Base-by-base conservation (phyloP, 768 basidiomycete species). In the Boletellus emodensis region DNA sequence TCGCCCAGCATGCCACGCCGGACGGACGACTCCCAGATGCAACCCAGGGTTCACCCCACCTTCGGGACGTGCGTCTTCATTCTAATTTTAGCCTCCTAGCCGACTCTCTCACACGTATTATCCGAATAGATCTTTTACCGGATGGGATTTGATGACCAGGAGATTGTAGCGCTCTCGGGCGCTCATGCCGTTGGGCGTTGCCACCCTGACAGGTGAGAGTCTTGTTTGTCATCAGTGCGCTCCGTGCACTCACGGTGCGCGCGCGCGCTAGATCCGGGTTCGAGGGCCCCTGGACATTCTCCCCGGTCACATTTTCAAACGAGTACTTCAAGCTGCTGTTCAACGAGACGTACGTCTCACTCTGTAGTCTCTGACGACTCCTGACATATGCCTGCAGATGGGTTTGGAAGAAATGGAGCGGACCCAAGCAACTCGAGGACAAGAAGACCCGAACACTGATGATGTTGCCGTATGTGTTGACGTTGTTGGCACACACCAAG, bases 151-250 rank as follows among this genome's bases (percentile, higher is more conserved):
- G 87, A 93, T 65, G 95, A 99, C 71, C 91, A 90, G 70, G 95
- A 97, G 73, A 98, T 98, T 44, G 94, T 96, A 53, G 91, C 92
- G 48, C 87, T 97, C 57, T 82, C 82, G 20, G 95, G 95, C 55
- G 94, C 91, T 34, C 95, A 99, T 64, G 94, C 93, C 51, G 83
- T 99, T 40, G 95, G 96, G 20, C 90, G 95, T 65, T 95, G 93
- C 79, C 95, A 99, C 76, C 51, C 75, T 50, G 80, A 90, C 70
- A 82, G 90, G 80, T 81, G 63, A 57, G 72, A 59, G 33, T 37
- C 18, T 10, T 7, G 34, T 38, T 33, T 3, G 9, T 12, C 13
- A 35, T 12, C 7, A 59, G 8, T 12, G 13, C 35, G 6, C 28
- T 4, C 26, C 39, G 7, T 22, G 17, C 24, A 2, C 35, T 44